Evolutionary conservation across 2,329 filamentous ascomycete species (phyloP), one percentile per base, ranked within the genome.

Genomic region (Verruconis gallopava): DNA sequence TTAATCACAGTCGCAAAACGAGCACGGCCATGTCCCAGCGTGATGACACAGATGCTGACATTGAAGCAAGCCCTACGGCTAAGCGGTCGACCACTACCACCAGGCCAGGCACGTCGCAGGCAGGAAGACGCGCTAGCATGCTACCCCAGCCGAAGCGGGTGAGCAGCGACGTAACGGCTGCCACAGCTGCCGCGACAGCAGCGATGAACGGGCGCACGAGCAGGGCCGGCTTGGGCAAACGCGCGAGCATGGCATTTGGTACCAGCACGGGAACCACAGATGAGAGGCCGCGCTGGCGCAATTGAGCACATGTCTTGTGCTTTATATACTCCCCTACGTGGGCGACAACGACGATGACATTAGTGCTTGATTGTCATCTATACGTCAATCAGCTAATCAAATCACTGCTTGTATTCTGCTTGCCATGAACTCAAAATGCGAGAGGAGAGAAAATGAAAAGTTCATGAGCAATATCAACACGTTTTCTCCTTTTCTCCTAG

Each of bases 121-220:
- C 41, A 5, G 36, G 36, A 11, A 37, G 35, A 33, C 25, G 41
- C 18, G 20, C 19, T 3, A 43, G 41, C 18, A 37, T 43, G 34
- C 22, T 43, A 5, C 41, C 41, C 12, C 34, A 38, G 20, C 41
- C 41, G n/a, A 43, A 38, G 21, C 32, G 22, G 17, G 35, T 38
- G 21, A 43, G 41, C 19, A 21, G 14, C 15, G 18, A 15, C 14
- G 15, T 36, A 22, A 42, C 30, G 14, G 41, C 13, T 17, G 35
- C 18, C 18, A 21, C 34, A 15, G 33, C 33, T 15, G 33, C 33
- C 9, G 33, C 33, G 6, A 15, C 33, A 13, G 11, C 33, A 9
- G 33, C 33, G 9, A 36, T 36, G 33, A 36, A n/a, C n/a, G 25
- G 25, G n/a, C 6, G 25, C 9, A 30, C 25, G 6, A 30, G 25